phyloP scores from a whole-genome alignment of 768 basidiomycete species.

The Macrolepiota fuliginosa region DNA sequence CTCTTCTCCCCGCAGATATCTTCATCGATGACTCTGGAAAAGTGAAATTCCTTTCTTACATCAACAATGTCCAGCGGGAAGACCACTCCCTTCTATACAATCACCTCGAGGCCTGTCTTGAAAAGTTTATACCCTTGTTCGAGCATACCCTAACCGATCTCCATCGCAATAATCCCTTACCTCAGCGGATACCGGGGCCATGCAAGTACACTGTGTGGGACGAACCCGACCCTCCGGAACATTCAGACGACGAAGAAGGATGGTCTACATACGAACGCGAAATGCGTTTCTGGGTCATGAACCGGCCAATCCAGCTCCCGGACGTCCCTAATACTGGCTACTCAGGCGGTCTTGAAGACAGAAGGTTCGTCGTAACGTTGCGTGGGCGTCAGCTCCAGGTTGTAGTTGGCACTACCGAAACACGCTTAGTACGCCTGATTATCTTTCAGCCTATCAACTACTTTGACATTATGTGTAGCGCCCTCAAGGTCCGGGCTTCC shows the following conservation, averaged over 20 bases:
- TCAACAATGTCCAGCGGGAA: constrained; percentile 48
- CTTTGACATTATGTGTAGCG: constrained; percentile 11
- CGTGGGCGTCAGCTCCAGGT: constrained; percentile 39
- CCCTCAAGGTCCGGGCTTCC: constrained; percentile 30
- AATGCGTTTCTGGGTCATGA: constrained; percentile 39
- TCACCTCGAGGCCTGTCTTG: constrained; percentile 31
- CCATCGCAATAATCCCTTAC: constrained; percentile 44
- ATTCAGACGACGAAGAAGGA: constrained; percentile 47
- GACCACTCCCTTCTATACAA: constrained; percentile 26
- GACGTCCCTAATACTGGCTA: constrained; percentile 44
- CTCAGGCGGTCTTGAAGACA: constrained; percentile 40
- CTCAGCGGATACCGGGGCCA: constrained; percentile 38
- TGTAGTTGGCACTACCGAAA: constrained; percentile 38
- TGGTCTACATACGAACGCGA: constrained; percentile 42
- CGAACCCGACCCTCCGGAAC: constrained; percentile 46
- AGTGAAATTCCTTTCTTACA: constrained; percentile 42
- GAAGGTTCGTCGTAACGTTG: constrained; percentile 37
- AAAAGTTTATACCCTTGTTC: constrained; percentile 43
- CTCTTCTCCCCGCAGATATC: constrained; percentile 45
- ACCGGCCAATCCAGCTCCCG: constrained; percentile 42
- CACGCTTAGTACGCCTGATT: constrained; percentile 35
- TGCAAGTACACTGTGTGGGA: constrained; percentile 44
- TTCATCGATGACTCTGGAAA: constrained; percentile 29
- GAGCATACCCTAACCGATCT: constrained; percentile 52
- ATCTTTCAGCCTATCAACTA: not conserved